These are phyloP conservation scores for Calonectria ilicicola DNA, from an alignment of 2,329 filamentous ascomycete species.

Conservation along the genomic window DNA sequence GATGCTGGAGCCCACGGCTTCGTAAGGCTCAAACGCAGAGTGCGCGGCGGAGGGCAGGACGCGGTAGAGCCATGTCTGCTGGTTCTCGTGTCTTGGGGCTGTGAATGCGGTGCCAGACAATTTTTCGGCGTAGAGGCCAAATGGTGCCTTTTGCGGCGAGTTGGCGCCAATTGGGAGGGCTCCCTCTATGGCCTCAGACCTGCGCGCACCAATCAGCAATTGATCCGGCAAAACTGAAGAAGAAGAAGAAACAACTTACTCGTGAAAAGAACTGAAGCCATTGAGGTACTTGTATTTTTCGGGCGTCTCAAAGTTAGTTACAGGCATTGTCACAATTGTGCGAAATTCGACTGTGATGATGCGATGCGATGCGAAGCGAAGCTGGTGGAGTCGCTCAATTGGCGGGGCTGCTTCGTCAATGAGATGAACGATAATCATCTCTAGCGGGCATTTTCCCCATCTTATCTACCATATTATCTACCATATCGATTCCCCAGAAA, in stretches of 20 bases:
- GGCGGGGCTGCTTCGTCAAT: constrained; percentile 3
- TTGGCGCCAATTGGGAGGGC: constrained; percentile 82
- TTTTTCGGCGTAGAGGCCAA: constrained; percentile 85
- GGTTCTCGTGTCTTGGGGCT: constrained; percentile 74
- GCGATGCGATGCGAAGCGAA: not conserved
- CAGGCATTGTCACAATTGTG: constrained; percentile 28
- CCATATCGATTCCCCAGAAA: not conserved
- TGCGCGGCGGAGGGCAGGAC: constrained; percentile 74
- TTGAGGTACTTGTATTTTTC: constrained; percentile 80
- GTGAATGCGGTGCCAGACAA: constrained; percentile 80
- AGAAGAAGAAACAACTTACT: constrained; percentile 63
- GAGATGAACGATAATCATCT: not conserved
- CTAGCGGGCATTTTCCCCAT: constrained; percentile 9
- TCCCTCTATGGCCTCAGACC: constrained; percentile 79
- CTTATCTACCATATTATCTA: constrained; percentile 21
- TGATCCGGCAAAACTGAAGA: accelerated
- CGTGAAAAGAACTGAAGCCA: constrained; percentile 82
- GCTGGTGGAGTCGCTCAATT: not conserved
- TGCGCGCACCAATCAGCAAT: constrained; percentile 45
- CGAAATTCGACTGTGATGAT: not conserved
- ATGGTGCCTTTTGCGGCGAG: constrained; percentile 82
- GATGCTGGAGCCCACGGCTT: not conserved
- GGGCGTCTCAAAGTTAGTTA: constrained; percentile 30
- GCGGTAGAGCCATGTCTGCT: constrained; percentile 79
- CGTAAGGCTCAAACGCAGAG: constrained; percentile 54